Percentiles rank a stretch among this genome's conserved stretches.
Evolutionary conservation across 1,284 basidiomycete species (phyloP).

Genomic region (Vanrija sp.): DNA sequence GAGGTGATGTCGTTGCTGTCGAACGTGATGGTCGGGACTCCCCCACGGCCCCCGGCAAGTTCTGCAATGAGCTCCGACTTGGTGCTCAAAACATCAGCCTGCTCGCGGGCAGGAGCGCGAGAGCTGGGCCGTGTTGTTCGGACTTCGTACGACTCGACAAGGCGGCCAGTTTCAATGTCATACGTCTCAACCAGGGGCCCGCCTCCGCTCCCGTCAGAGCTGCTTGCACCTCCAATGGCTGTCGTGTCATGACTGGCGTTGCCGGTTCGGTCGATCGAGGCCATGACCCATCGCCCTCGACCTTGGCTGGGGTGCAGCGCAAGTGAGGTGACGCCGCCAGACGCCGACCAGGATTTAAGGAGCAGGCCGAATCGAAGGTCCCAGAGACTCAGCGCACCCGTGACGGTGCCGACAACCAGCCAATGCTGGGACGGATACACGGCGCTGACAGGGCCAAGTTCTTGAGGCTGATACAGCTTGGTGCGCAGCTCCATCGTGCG

Average conservation of each 20-base stretch:
- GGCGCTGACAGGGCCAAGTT: slow-evolving; percentile 79
- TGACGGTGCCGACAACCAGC: slow-evolving; percentile 80
- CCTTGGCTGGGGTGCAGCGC: slow-evolving; percentile 71
- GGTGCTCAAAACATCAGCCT: slow-evolving; percentile 21
- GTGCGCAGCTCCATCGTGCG: slow-evolving; percentile 74
- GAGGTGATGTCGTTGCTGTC: slow-evolving; percentile 10
- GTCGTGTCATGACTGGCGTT: background rate
- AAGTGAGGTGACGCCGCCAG: slow-evolving; percentile 57
- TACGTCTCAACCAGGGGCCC: slow-evolving; percentile 40
- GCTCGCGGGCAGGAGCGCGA: background rate
- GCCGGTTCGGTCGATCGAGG: slow-evolving; percentile 54
- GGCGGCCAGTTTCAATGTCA: slow-evolving; percentile 46
- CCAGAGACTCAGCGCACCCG: slow-evolving; percentile 82
- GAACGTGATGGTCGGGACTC: slow-evolving; percentile 11
- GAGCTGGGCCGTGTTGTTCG: slow-evolving; percentile 23
- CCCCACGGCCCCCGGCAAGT: slow-evolving; percentile 16
- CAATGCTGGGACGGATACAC: slow-evolving; percentile 77
- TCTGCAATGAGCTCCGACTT: slow-evolving; percentile 31
- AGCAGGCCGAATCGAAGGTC: slow-evolving; percentile 90
- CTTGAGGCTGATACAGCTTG: slow-evolving; percentile 74
- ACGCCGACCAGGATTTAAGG: slow-evolving; percentile 76
- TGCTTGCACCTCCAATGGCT: background rate
- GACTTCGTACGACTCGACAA: slow-evolving; percentile 46
- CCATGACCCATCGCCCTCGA: slow-evolving; percentile 77
- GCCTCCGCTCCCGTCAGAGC: background rate